A percentile compares a stretch with the other conserved stretches of the same genome.
Evolutionary conservation across 2,329 filamentous ascomycete genomes (phyloP).

Genomic region (Aphanoascus verrucosus): DNA sequence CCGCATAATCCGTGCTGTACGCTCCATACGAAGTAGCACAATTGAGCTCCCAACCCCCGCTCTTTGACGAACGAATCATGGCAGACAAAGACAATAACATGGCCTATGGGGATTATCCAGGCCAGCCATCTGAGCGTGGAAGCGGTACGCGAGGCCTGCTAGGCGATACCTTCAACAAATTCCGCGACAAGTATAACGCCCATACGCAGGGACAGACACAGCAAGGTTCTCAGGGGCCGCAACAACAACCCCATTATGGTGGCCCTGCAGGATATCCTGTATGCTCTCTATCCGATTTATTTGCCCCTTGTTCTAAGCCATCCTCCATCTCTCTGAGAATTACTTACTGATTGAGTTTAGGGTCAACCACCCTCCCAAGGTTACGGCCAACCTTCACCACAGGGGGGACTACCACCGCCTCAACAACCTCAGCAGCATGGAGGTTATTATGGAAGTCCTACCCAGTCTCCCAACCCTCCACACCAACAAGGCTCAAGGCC

Average conservation of each 20-base stretch:
- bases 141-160: slow-evolving; percentile 42
- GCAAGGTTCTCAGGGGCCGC: slow-evolving; percentile 10
- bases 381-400: slow-evolving; percentile 12
- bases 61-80: slow-evolving; percentile 21
- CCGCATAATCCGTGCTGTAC: neutral
- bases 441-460: slow-evolving; percentile 17
- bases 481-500: slow-evolving; percentile 27
- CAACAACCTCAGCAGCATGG: slow-evolving; percentile 14
- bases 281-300: neutral
- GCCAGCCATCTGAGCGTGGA: slow-evolving; percentile 23
- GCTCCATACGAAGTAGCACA: neutral
- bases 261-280: slow-evolving; percentile 10
- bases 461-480: slow-evolving; percentile 22
- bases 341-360: slow-evolving; percentile 14
- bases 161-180: slow-evolving; percentile 42
- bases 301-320: neutral
- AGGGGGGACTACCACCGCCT: slow-evolving; percentile 5
- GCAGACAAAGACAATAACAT: slow-evolving; percentile 41
- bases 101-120: slow-evolving; percentile 45
- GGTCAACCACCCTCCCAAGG: slow-evolving; percentile 13
- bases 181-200: slow-evolving; percentile 30
- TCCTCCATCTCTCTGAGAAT: neutral
- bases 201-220: slow-evolving; percentile 9
- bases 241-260: slow-evolving; percentile 20
- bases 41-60: too few relatives aligned